Base-by-base conservation (phyloP, 192 early-diverging fungal species). In the Jimgerdemannia flammicorona region DNA sequence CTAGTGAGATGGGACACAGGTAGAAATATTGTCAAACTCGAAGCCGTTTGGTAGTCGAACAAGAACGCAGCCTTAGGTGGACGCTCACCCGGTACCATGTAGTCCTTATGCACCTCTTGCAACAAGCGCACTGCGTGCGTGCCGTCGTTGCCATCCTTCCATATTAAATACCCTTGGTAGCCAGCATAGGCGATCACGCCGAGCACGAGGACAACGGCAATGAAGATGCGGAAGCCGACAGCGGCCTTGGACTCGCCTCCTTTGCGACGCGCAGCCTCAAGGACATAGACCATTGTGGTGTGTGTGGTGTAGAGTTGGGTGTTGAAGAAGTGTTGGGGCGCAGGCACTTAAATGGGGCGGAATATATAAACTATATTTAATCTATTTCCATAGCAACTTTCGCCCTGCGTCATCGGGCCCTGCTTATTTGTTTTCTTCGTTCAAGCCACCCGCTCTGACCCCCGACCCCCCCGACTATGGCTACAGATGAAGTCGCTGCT, bases 401-500 rank as follows among this genome's bases (percentile, higher is more conserved):
- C 29, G 29, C 29, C 29, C 29, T 29, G 29, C 29, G 29, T 29
- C 29, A 29, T 29, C 29, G 29, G 29, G 29, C 29, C 29, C 29
- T 29, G 29, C 29, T 29, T 29, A 29, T 29, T 29, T 29, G 29
- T 29, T 29, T 29, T 29, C 29, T 29, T 29, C 29, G 29, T 29
- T 29, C 29, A 29, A 29, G 29, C 29, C 29, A 29, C 29, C 29
- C 69, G 69, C 18, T 72, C 71, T 40, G 64, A 63, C 63, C 65
- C 64, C 65, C 64, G 29, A 17, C 67, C n/a, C 43, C 19, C 43
- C 44, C 18, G 70, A 41, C 44, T 41, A 75, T 75, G 65, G 78
- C 74, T 66, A 44, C 67, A 19, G 67, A 20, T 66, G 74, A 83
- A 70, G 77, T 84, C 64, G 75, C 83, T 71, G 41, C 84, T 69